Base-by-base conservation (phyloP, 1,284 basidiomycete genomes). In the Puccinia triticina region DNA sequence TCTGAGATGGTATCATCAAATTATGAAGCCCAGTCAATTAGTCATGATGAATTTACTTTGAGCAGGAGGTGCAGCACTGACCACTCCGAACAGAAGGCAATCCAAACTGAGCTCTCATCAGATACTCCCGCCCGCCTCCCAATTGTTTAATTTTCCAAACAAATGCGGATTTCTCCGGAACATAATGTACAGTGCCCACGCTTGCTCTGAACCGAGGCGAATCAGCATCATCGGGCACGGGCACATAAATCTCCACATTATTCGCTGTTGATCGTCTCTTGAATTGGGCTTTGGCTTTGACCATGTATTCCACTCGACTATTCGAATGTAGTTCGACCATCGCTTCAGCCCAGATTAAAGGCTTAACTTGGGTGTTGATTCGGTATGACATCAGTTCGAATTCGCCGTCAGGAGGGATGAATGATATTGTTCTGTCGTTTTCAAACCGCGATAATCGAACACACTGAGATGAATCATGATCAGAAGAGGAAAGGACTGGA, bases 361-460 rank as follows among this genome's bases (percentile, higher is more conserved):
- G 97, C 87, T 99, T 99, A 83, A 99, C 96, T 4, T 96, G 94
- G 8, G 96, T 97, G 50, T 93, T 95, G 7, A 98, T 90, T 14
- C 96, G 92, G 88, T 98, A 99, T 37, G 93, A 94, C 96, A 99
- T 98, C 84, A 98, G 90, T 87, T 98, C 96, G 85, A 99, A 98
- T 88, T 98, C 96, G 84, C 97, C 97, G 87, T 99, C 97, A 1
- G 97, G 97, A 0, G 97, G 97, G 86, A 99, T 99, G 88, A 99
- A 99, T 37, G 93, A 95, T 87, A 99, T 99, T 0, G 96, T 99
- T 83, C 97, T 92, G 89, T 99, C 97, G 88, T 98, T 98, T 86
- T 99, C 97, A 87, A 99, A 99, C 21, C 96, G 91, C 10, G 95
- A 94, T n/a, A 99, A 90, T n/a, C 97, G 93, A 21, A 99, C 97